Evolutionary conservation across 2,329 filamentous ascomycete genomes (phyloP).

Genomic region (Fusarium sp.): DNA sequence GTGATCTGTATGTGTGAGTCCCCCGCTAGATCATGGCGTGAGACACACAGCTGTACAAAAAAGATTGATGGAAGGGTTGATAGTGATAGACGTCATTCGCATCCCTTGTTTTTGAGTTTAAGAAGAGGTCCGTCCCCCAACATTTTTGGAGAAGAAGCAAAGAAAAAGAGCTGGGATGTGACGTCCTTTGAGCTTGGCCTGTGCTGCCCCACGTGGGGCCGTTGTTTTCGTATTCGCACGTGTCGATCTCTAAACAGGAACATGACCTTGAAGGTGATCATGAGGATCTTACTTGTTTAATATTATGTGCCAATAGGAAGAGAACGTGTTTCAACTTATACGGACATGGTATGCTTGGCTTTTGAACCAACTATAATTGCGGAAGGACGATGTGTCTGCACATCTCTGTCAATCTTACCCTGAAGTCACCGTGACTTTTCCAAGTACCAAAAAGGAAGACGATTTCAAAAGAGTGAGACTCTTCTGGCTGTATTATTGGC

Average conservation of each 20-base stretch:
- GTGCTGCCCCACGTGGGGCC: conserved; percentile 34
- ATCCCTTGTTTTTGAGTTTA: conserved; percentile 5
- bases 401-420: too few relatives aligned
- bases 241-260: conserved; percentile 21
- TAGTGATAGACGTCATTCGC: conserved; percentile 34
- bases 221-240: conserved; percentile 14
- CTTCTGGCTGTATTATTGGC: background rate
- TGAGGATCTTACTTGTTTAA: conserved; percentile 13
- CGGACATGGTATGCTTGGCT: background rate
- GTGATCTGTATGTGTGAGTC: conserved; percentile 3
- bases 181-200: conserved; percentile 23
- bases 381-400: background rate
- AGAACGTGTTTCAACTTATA: background rate
- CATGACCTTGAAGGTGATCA: conserved; percentile 28
- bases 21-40: conserved; percentile 34
- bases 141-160: conserved; percentile 41
- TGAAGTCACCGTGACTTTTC: background rate
- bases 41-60: conserved; percentile 18
- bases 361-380: background rate
- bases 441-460: background rate
- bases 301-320: background rate
- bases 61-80: background rate
- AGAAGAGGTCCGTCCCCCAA: conserved; percentile 26
- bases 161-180: conserved; percentile 41
- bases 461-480: too few relatives aligned